A percentile compares a stretch with the other conserved stretches of the same genome.
These are phyloP conservation scores for Colletotrichum destructivum DNA, from an alignment of 2,329 filamentous ascomycete species.

Conservation along the genomic window DNA sequence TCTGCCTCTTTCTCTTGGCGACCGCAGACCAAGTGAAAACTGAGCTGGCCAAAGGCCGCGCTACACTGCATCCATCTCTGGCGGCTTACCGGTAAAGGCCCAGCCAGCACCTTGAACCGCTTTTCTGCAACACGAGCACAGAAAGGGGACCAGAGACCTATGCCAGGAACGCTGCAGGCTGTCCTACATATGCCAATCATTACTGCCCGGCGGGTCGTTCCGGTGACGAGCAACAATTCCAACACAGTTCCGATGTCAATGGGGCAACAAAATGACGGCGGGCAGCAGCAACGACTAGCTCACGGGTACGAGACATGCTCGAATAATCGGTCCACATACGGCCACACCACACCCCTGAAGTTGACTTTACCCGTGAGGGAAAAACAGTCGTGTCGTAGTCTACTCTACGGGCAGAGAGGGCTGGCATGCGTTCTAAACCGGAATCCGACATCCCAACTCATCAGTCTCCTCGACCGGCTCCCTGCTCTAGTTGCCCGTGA, in stretches of 20 bases:
- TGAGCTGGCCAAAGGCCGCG: neutral
- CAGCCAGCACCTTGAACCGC: slow-evolving; percentile 18
- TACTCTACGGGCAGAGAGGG: slow-evolving; percentile 12
- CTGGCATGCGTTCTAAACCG: slow-evolving; percentile 28
- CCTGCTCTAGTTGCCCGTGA: slow-evolving; percentile 27
- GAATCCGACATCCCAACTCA: slow-evolving; percentile 5
- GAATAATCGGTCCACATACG: slow-evolving; percentile 30
- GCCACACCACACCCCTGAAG: slow-evolving; percentile 5
- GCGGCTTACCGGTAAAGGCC: slow-evolving; percentile 11
- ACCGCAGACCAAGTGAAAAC: slow-evolving; percentile 4
- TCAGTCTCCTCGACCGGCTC: neutral
- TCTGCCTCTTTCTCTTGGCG: slow-evolving; percentile 16
- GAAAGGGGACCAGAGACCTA: slow-evolving; percentile 9
- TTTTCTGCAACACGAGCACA: slow-evolving; percentile 11
- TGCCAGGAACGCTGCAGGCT: slow-evolving; percentile 34
- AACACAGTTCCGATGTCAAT: slow-evolving; percentile 29
- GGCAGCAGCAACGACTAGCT: slow-evolving; percentile 6
- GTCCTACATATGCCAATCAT: neutral
- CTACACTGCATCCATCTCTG: slow-evolving; percentile 20
- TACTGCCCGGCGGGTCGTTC: slow-evolving; percentile 18
- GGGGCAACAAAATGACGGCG: slow-evolving; percentile 38
- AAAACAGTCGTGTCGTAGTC: slow-evolving; percentile 5
- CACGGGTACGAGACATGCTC: slow-evolving; percentile 25
- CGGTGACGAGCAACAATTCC: slow-evolving; percentile 32
- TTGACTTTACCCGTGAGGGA: slow-evolving; percentile 2